phyloP scores from a whole-genome alignment of 805 yeast genomes.

The Naumovozyma castellii region DNA sequence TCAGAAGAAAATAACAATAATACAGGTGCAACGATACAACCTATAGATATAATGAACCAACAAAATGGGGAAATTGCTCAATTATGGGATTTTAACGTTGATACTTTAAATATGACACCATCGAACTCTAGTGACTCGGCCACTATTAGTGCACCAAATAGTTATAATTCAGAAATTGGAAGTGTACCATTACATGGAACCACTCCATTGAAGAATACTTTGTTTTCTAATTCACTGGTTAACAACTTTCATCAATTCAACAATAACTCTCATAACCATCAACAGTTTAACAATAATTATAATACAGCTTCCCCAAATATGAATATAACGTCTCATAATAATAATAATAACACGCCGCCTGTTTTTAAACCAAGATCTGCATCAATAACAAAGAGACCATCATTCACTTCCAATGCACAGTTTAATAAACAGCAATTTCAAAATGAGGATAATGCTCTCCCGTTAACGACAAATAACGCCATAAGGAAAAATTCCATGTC shows the following conservation, averaged over 20 bases:
- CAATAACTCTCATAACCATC: too few species aligned
- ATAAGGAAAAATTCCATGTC: conserved; percentile 22
- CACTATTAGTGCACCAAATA: conserved; percentile 30
- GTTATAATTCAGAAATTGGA: conserved; percentile 21
- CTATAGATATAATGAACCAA: conserved; percentile 23
- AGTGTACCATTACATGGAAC: not conserved
- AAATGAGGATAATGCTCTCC: conserved; percentile 4
- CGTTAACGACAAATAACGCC: conserved; percentile 17
- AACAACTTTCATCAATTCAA: not conserved
- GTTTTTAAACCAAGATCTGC: not conserved
- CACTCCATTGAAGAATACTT: not conserved
- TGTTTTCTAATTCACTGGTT: not conserved
- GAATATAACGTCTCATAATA: not conserved
- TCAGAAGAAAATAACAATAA: not conserved
- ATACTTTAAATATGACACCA: conserved; percentile 31
- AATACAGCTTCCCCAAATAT: not conserved
- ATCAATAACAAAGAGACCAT: not conserved
- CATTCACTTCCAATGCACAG: not conserved
- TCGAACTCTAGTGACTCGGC: conserved; percentile 28
- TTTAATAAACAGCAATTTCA: not conserved
- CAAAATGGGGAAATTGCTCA: conserved; percentile 34
- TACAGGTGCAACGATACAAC: conserved; percentile 7
- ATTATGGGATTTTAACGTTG: conserved; percentile 33
- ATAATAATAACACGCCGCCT: conserved; percentile 1
- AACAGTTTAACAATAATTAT: too few species aligned